Evolutionary conservation across 2,329 filamentous ascomycete genomes (phyloP).

Genomic region (Exophiala calicioides): DNA sequence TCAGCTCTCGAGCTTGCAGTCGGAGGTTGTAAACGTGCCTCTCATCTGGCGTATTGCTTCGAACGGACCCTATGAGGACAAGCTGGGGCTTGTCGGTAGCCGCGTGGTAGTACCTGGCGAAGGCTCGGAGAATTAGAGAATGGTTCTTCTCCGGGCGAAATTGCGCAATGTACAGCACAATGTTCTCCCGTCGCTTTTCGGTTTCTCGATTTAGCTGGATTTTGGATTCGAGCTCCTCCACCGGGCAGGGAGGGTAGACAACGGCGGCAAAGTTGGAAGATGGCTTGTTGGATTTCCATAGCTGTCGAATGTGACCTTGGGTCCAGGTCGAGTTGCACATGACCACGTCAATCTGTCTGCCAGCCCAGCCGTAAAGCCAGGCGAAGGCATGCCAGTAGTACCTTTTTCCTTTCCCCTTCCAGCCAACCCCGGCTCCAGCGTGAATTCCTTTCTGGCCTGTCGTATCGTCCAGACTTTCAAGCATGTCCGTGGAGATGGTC

Average conservation of each 20-base stretch:
- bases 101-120: conserved; percentile 69
- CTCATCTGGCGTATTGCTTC: conserved; percentile 60
- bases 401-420: conserved; percentile 70
- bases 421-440: conserved; percentile 74
- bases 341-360: conserved; percentile 82
- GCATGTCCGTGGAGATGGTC: conserved; percentile 97
- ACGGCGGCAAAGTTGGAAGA: conserved; percentile 63
- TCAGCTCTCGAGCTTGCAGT: conserved; percentile 80
- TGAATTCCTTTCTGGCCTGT: conserved; percentile 73
- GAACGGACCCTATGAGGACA: conserved; percentile 87
- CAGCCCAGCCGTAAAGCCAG: conserved; percentile 76
- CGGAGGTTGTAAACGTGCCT: conserved; percentile 79
- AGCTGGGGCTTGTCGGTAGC: conserved; percentile 60
- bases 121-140: conserved; percentile 78
- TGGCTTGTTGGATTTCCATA: conserved; percentile 64
- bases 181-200: conserved; percentile 66
- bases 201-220: conserved; percentile 66
- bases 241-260: conserved; percentile 89
- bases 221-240: conserved; percentile 74
- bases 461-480: conserved; percentile 72
- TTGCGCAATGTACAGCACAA: conserved; percentile 90
- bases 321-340: conserved; percentile 99
- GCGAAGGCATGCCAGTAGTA: conserved; percentile 88
- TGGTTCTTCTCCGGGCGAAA: conserved; percentile 99
- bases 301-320: conserved; percentile 72